A percentile compares a stretch with the other conserved stretches of the same genome.
Conservation (phyloP, 1,284 basidiomycete species). For the Schizopora paradoxa region DNA sequence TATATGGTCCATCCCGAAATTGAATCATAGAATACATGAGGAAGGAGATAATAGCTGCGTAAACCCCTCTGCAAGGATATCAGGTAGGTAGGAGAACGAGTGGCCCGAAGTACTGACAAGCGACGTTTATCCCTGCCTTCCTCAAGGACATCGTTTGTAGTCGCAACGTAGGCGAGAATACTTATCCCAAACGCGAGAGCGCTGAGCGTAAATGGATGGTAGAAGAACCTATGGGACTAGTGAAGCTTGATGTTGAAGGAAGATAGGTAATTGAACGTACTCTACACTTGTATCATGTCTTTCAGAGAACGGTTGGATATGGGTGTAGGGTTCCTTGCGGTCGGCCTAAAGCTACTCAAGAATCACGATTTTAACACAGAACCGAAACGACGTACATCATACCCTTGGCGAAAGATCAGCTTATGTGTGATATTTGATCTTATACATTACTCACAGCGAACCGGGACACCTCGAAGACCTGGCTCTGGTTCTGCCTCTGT, state of each 20-base stretch:
- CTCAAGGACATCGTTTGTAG: constrained; percentile 69
- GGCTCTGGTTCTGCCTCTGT: constrained; percentile 24
- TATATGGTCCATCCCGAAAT: constrained; percentile 79
- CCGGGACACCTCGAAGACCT: constrained; percentile 26
- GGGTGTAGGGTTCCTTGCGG: constrained; percentile 73
- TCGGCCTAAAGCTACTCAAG: constrained; percentile 51
- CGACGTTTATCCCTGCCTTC: constrained; percentile 75
- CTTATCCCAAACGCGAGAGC: constrained; percentile 60
- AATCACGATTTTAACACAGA: constrained; percentile 5
- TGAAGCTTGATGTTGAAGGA: constrained; percentile 9
- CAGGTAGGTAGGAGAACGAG: neutral
- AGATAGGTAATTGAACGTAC: constrained; percentile 36
- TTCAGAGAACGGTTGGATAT: constrained; percentile 76
- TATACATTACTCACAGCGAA: constrained; percentile 23
- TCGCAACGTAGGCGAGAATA: constrained; percentile 71
- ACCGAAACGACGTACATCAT: constrained; percentile 37
- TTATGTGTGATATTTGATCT: neutral
- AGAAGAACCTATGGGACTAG: constrained; percentile 59
- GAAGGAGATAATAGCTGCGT: constrained; percentile 65
- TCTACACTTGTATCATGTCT: constrained; percentile 75
- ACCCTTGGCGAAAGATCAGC: constrained; percentile 31
- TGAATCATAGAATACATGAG: constrained; percentile 78
- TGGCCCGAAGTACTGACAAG: constrained; percentile 49
- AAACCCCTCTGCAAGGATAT: constrained; percentile 48
- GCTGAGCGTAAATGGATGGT: constrained; percentile 72